Base-by-base conservation (phyloP, 495 filamentous ascomycete genomes). In the Aspergillus cristatus region DNA sequence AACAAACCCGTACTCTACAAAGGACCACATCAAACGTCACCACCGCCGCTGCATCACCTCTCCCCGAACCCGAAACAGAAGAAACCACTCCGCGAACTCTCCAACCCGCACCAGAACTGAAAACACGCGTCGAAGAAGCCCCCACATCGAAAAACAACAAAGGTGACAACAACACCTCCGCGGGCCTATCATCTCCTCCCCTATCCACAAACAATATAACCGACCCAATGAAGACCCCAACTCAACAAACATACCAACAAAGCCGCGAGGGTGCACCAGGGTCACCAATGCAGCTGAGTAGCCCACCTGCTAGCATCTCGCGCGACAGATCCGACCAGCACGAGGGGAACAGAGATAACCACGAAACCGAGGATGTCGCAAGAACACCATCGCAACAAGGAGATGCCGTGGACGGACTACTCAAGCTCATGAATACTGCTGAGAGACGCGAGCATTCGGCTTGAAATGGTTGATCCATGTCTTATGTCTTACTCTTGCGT, bases 361-460 rank as follows among this genome's bases (percentile, higher is more conserved):
- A 36, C 18, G 38, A 41, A 3, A 18, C 35, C n/a, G 46, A 50
- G 13, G 43, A 43, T 22, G 43, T 26, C 6, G 17, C 36, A 16
- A 15, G 37, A 20, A 47, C 37, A 17, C 58, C 59, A 2, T 59
- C 63, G 14, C 59, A 65, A 29, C 40, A 54, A 14, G 63, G 61
- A 11, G 63, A 67, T 35, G 63, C 63, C 16, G 61, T 65, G 2
- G 61, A 67, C 28, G 63, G 61, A 30, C 25, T 67, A 14, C 46
- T 67, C 18, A 67, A 65, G 38, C 47, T 67, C 5, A 67, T 63
- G 61, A 56, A 45, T 14, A 63, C 60, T 14, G 41, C 46, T n/a
- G 53, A 55, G 29, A 40, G 40, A 28, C 38, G 41, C 14, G 44
- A 47, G 16, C 48, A 29, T 8, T 34, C 41, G 5, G 50, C 47